Conservation (phyloP, 2,329 filamentous ascomycete species). For the Tetracladium maxilliforme region DNA sequence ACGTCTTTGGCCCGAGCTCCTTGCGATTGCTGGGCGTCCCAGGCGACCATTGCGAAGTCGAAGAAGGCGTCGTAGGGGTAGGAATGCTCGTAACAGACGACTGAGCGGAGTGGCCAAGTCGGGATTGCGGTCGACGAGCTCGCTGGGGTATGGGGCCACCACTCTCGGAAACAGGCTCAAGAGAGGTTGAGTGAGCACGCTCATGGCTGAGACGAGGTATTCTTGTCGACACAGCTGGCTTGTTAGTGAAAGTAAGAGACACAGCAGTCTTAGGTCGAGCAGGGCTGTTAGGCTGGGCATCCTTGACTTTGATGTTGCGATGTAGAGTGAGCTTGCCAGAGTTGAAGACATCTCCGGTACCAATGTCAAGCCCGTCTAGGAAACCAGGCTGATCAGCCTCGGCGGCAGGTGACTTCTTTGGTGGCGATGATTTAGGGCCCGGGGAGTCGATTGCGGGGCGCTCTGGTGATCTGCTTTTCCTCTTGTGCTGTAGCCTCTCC, state of each 20-base stretch:
- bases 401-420: no score
- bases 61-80: constrained; percentile 42
- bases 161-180: constrained; percentile 90
- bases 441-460: constrained; percentile 20
- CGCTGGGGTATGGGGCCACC: constrained; percentile 53
- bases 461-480: constrained; percentile 42
- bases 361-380: constrained; percentile 74
- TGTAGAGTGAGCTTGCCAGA: constrained; percentile 72
- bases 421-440: constrained; percentile 15
- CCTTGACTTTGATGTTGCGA: constrained; percentile 82
- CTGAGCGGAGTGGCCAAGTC: constrained; percentile 53
- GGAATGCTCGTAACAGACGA: constrained; percentile 52
- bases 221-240: constrained; percentile 30
- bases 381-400: constrained; percentile 58
- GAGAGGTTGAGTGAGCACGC: constrained; percentile 53
- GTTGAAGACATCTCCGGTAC: constrained; percentile 68
- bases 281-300: constrained; percentile 52
- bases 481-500: constrained; percentile 60
- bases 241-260: constrained; percentile 84
- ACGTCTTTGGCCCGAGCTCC: constrained; percentile 39
- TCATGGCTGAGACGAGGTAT: constrained; percentile 51
- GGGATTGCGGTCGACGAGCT: constrained; percentile 37
- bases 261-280: constrained; percentile 60
- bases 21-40: constrained; percentile 47
- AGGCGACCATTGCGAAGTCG: constrained; percentile 35